Percentiles rank a stretch among this genome's conserved stretches.
Evolutionary conservation across 73 alveolate species (phyloP).

Genomic region (Paramecium octaurelia): DNA sequence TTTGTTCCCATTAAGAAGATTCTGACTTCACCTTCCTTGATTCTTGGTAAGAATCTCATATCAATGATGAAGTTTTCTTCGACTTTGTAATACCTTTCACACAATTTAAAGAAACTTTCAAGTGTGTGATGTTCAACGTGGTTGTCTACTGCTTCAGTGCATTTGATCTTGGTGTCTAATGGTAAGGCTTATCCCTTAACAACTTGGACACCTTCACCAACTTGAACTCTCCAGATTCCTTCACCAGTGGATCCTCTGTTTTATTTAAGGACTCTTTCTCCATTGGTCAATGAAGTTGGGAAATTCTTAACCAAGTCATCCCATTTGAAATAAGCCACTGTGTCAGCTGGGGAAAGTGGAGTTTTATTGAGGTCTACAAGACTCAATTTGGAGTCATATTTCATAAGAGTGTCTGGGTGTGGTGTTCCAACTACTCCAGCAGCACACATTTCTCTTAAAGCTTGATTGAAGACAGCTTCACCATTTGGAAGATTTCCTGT

Average conservation of each 20-base stretch:
- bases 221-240: constrained; percentile 35
- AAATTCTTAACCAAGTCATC: background rate
- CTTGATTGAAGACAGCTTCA: constrained; percentile 1
- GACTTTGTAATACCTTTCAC: constrained; percentile 5
- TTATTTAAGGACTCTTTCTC: constrained; percentile 38
- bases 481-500: constrained; percentile 45
- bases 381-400: constrained; percentile 10
- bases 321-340: constrained; percentile 1
- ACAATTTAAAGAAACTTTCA: constrained; percentile 33
- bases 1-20: constrained; percentile 28
- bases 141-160: constrained; percentile 38
- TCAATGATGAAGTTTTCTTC: constrained; percentile 14
- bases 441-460: constrained; percentile 3
- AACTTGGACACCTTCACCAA: constrained; percentile 3
- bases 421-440: constrained; percentile 38
- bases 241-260: constrained; percentile 39
- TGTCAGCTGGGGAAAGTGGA: constrained; percentile 42
- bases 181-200: background rate
- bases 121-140: constrained; percentile 31
- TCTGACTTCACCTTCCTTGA: constrained; percentile 38
- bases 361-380: constrained; percentile 26
- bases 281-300: constrained; percentile 16
- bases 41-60: constrained; percentile 33
- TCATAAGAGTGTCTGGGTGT: constrained; percentile 43
- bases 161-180: constrained; percentile 24